phyloP scores from a whole-genome alignment of 2,329 filamentous ascomycete genomes.

The Sarocladium oryzae region DNA sequence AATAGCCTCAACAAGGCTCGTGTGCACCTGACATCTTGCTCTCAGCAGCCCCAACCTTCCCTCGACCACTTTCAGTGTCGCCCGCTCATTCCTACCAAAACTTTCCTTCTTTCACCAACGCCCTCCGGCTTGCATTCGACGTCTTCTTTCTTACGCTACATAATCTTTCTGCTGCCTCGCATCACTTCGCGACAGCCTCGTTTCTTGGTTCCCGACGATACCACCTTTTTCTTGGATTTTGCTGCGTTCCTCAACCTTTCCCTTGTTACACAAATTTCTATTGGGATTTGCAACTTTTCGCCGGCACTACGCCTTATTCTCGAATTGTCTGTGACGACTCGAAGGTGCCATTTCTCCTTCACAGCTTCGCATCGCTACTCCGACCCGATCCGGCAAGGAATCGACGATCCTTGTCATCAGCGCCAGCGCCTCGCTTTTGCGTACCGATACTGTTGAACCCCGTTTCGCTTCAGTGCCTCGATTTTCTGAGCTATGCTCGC shows the following conservation, averaged over 20 bases:
- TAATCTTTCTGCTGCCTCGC: slow-evolving; percentile 6
- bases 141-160: slow-evolving; percentile 1
- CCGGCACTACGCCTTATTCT: slow-evolving; percentile 2
- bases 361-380: slow-evolving; percentile 9
- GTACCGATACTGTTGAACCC: not conserved
- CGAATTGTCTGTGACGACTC: slow-evolving; percentile 8
- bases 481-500: slow-evolving; percentile 66
- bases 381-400: slow-evolving; percentile 8
- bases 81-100: slow-evolving; percentile 8
- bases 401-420: slow-evolving; percentile 3
- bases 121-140: not conserved
- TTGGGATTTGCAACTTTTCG: not conserved
- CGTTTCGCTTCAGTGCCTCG: slow-evolving; percentile 7
- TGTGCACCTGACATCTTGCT: slow-evolving; percentile 1
- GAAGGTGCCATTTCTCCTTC: slow-evolving; percentile 6
- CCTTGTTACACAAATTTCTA: slow-evolving; percentile 9
- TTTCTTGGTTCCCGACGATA: slow-evolving; percentile 6
- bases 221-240: slow-evolving; percentile 9
- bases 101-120: slow-evolving; percentile 6
- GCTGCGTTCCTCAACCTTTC: slow-evolving; percentile 7
- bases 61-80: slow-evolving; percentile 4
- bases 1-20: not conserved
- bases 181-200: slow-evolving; percentile 2
- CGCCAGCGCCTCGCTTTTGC: slow-evolving; percentile 6
- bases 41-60: slow-evolving; percentile 6